These are phyloP conservation scores for Tephrocybe rancida DNA, from an alignment of 768 basidiomycete species.

Conservation along the genomic window DNA sequence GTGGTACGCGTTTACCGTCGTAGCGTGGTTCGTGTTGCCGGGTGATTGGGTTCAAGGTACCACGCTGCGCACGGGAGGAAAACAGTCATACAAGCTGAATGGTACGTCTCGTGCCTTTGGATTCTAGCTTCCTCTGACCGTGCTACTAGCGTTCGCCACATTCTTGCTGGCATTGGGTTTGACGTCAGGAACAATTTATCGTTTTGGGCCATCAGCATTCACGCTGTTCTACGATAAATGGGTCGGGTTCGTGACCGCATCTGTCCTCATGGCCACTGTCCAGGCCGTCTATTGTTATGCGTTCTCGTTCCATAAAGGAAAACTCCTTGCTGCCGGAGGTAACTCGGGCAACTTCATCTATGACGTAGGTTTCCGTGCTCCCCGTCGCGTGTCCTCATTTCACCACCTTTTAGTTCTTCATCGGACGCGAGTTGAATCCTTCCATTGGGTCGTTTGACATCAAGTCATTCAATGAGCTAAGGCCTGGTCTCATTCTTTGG, in stretches of 20 bases:
- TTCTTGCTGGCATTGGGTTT: conserved; percentile 81
- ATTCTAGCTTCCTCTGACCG: conserved; percentile 1
- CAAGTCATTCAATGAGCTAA: conserved; percentile 81
- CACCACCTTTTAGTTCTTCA: conserved; percentile 70
- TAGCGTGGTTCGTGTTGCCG: conserved; percentile 80
- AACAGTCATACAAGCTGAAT: conserved; percentile 91
- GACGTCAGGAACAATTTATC: conserved; percentile 65
- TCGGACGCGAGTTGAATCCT: conserved; percentile 95
- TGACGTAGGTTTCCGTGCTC: conserved; percentile 63
- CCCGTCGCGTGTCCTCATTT: conserved; percentile 5
- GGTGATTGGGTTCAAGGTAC: conserved; percentile 73
- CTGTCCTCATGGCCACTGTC: conserved; percentile 73
- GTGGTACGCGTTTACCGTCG: conserved; percentile 91
- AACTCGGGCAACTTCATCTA: conserved; percentile 88
- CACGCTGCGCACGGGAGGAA: conserved; percentile 71
- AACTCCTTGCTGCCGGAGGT: conserved; percentile 88
- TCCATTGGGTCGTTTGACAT: conserved; percentile 69
- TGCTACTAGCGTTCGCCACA: conserved; percentile 83
- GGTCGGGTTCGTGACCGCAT: conserved; percentile 85
- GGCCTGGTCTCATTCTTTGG: conserved; percentile 94
- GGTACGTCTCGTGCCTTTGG: conserved; percentile 48
- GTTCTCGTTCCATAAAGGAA: conserved; percentile 66
- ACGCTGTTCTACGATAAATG: conserved; percentile 93
- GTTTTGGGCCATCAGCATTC: conserved; percentile 77
- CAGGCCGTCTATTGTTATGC: conserved; percentile 77